These are phyloP conservation scores for Spathaspora girioi DNA, from an alignment of 805 yeast species.

Conservation along the genomic window DNA sequence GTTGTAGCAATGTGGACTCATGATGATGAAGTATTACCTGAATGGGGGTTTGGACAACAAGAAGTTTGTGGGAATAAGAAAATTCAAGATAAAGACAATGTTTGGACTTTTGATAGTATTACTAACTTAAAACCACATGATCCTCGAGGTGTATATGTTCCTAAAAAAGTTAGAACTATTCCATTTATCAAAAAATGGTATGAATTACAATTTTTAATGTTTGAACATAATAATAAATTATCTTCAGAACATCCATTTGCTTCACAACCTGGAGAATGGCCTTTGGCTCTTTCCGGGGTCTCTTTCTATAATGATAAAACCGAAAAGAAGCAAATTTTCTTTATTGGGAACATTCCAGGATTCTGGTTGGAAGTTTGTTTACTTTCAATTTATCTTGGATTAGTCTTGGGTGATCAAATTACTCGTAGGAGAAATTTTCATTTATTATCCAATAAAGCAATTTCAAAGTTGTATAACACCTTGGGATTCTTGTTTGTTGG, in stretches of 20 bases:
- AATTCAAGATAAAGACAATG: constrained; percentile 58
- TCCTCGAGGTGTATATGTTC: constrained; percentile 56
- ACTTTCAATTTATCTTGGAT: constrained; percentile 58
- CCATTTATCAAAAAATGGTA: constrained; percentile 85
- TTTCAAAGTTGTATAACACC: constrained; percentile 72
- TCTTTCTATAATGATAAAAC: constrained; percentile 89
- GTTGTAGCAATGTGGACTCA: constrained; percentile 95
- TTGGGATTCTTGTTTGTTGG: constrained; percentile 81
- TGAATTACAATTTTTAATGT: constrained; percentile 86
- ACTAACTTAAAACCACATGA: constrained; percentile 52
- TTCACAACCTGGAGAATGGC: constrained; percentile 90
- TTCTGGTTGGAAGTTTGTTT: constrained; percentile 80
- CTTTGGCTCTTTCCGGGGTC: constrained; percentile 82
- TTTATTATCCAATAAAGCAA: constrained; percentile 56
- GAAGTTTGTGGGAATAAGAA: constrained; percentile 96
- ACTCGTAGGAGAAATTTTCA: constrained; percentile 67
- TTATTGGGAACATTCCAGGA: constrained; percentile 86
- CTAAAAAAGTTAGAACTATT: constrained; percentile 56
- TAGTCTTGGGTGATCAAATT: constrained; percentile 70
- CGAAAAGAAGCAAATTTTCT: constrained; percentile 71
- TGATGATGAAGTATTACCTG: constrained; percentile 78
- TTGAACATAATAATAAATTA: constrained; percentile 84
- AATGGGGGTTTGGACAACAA: constrained; percentile 89
- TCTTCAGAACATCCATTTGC: constrained; percentile 93
- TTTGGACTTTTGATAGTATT: constrained; percentile 76